Percentiles rank a stretch among this genome's conserved stretches.
phyloP scores from a whole-genome alignment of 169 alveolate species.

The Perkinsus olseni region DNA sequence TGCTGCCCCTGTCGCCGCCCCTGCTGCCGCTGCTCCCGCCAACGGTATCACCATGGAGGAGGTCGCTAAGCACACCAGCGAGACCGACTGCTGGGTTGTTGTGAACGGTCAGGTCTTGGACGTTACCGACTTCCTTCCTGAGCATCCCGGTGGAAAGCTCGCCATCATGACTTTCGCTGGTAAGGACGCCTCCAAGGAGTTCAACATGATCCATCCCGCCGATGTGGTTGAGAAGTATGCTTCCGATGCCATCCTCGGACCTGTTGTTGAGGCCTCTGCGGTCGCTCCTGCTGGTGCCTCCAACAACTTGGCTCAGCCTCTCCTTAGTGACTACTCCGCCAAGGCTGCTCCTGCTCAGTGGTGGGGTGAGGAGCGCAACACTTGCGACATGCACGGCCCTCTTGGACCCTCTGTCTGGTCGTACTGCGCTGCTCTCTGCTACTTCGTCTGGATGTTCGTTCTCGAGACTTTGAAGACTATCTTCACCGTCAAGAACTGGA shows the following conservation, averaged over 20 bases:
- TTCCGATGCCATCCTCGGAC: slow-evolving; percentile 15
- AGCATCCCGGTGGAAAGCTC: slow-evolving; percentile 38
- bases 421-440: neutral
- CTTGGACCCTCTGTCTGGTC: neutral
- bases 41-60: slow-evolving; percentile 1
- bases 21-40: neutral
- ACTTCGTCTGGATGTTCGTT: slow-evolving; percentile 10
- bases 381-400: neutral
- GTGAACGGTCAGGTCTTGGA: slow-evolving; percentile 42
- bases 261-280: neutral
- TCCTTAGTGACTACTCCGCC: neutral
- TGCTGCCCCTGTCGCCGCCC: neutral
- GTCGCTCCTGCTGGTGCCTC: neutral
- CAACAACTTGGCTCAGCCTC: neutral
- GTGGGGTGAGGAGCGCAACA: slow-evolving; percentile 10
- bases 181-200: slow-evolving; percentile 30
- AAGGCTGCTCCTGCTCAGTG: neutral
- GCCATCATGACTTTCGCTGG: neutral
- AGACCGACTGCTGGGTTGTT: neutral
- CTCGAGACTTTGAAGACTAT: slow-evolving; percentile 23
- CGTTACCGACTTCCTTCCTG: slow-evolving; percentile 44
- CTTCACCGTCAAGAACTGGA: slow-evolving; percentile 26
- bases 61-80: neutral
- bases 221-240: slow-evolving; percentile 31
- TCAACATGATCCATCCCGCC: slow-evolving; percentile 25